Evolutionary conservation across 768 basidiomycete species (phyloP).

Genomic region (Guyanaporus albipodus): DNA sequence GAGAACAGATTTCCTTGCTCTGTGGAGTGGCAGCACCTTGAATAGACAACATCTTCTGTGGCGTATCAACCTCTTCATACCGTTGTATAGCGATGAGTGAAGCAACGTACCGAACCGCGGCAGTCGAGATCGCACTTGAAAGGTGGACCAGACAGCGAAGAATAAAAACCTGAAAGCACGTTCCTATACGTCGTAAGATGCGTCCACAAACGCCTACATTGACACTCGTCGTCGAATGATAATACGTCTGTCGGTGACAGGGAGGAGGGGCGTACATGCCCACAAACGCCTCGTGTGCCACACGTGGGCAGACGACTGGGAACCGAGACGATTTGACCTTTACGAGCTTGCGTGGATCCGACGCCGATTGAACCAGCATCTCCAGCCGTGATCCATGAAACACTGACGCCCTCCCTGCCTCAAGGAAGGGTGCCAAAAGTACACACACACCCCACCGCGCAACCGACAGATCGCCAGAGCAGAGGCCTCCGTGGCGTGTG

Average conservation of each 20-base stretch:
- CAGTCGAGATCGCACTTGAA: neutral
- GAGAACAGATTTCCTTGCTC: neutral
- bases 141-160: neutral
- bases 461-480: no score
- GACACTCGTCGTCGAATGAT: neutral
- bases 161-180: neutral
- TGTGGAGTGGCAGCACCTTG: neutral
- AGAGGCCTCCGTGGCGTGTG: no score
- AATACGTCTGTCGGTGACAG: neutral
- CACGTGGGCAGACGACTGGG: conserved; percentile 11
- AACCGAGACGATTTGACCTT: neutral
- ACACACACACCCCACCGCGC: no score
- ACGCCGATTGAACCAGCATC: conserved; percentile 3
- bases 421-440: no score
- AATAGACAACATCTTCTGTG: conserved; percentile 13
- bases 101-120: neutral
- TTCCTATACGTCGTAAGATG: neutral
- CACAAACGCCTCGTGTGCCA: conserved; percentile 17
- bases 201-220: conserved; percentile 4
- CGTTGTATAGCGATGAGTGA: neutral
- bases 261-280: neutral
- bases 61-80: neutral
- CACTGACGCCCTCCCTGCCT: conserved; percentile 7
- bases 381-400: neutral
- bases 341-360: neutral